A percentile compares a stretch with the other conserved stretches of the same genome.
phyloP scores from a whole-genome alignment of 2,329 filamentous ascomycete genomes.

The Xylaria sp. region DNA sequence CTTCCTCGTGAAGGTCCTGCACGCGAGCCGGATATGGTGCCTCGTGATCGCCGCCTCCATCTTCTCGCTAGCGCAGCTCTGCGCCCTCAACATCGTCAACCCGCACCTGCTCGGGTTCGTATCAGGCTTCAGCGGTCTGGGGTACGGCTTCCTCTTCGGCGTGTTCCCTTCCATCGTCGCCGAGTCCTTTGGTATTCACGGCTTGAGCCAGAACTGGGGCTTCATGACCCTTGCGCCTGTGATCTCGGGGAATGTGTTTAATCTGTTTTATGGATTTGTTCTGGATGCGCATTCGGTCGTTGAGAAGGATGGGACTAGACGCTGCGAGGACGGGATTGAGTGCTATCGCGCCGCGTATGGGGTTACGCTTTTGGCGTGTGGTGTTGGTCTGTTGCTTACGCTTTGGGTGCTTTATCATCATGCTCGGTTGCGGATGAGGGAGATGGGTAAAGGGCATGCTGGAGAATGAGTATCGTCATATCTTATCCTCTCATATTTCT shows the following conservation, averaged over 20 bases:
- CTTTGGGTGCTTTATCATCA: slow-evolving; percentile 73
- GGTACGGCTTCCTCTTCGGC: slow-evolving; percentile 92
- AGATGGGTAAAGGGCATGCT: slow-evolving; percentile 32
- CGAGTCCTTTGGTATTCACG: slow-evolving; percentile 88
- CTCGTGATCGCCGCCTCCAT: slow-evolving; percentile 77
- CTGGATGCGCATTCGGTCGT: slow-evolving; percentile 81
- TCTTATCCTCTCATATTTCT: not conserved
- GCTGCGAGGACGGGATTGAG: slow-evolving; percentile 76
- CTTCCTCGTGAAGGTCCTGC: slow-evolving; percentile 79
- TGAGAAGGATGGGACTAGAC: slow-evolving; percentile 69
- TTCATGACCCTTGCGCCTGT: slow-evolving; percentile 91
- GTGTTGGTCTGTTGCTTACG: slow-evolving; percentile 70
- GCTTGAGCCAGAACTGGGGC: slow-evolving; percentile 94
- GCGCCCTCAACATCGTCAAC: slow-evolving; percentile 75
- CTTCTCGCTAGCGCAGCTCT: slow-evolving; percentile 80
- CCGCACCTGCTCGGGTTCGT: slow-evolving; percentile 79
- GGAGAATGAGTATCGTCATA: slow-evolving; percentile 26
- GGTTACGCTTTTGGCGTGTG: slow-evolving; percentile 75
- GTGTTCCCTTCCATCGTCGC: slow-evolving; percentile 90
- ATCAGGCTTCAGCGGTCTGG: slow-evolving; percentile 83
- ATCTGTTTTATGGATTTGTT: slow-evolving; percentile 83
- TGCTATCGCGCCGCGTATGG: slow-evolving; percentile 86
- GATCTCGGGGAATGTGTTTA: slow-evolving; percentile 88
- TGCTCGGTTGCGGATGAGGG: slow-evolving; percentile 47
- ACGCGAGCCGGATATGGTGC: slow-evolving; percentile 89